phyloP scores from a whole-genome alignment of 2,329 filamentous ascomycete genomes.

The Colletotrichum scovillei region DNA sequence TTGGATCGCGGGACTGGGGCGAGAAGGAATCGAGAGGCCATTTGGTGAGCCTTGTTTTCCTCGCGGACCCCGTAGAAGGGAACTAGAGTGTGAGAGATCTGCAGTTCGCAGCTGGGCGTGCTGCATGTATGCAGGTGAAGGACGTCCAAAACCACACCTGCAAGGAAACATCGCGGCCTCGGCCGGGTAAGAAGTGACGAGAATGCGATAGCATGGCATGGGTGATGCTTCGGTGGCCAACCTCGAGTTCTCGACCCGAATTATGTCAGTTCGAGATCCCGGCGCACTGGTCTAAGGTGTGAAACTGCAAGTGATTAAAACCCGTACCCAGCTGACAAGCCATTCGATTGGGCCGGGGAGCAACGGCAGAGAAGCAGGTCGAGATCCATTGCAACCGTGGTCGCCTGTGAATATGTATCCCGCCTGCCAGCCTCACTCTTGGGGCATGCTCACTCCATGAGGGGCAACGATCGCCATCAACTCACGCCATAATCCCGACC shows the following conservation, averaged over 20 bases:
- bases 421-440: constrained; percentile 27
- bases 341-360: constrained; percentile 1
- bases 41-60: constrained; percentile 15
- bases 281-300: neutral
- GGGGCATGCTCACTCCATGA: neutral
- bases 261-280: neutral
- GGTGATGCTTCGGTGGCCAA: constrained; percentile 1
- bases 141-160: neutral
- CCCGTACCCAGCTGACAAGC: constrained; percentile 12
- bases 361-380: neutral
- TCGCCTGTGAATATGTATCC: neutral
- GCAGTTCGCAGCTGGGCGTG: constrained; percentile 2
- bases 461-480: constrained; percentile 16
- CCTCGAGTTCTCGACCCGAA: neutral
- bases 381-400: constrained; percentile 8
- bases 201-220: neutral
- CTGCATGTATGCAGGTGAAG: neutral
- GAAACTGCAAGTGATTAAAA: constrained; percentile 14
- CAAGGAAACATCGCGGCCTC: neutral
- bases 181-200: neutral
- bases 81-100: constrained; percentile 9
- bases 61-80: neutral
- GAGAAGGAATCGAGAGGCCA: neutral
- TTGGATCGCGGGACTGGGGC: neutral
- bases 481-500: neutral